These are phyloP conservation scores for Platanthera guangdongensis DNA, from an alignment of 106 monocot genomes.

Conservation along the genomic window DNA sequence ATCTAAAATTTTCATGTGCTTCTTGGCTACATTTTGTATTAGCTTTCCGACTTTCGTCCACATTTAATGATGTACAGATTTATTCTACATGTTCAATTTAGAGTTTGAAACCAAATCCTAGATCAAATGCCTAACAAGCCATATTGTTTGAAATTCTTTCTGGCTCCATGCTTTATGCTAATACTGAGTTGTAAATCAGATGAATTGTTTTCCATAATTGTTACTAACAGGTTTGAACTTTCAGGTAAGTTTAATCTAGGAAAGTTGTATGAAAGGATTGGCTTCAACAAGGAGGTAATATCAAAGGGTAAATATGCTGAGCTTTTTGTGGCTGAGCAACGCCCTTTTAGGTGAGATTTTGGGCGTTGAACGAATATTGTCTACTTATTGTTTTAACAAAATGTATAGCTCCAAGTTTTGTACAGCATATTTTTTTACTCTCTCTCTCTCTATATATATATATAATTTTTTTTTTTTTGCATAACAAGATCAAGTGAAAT, in stretches of 20 bases:
- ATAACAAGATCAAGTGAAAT: not conserved
- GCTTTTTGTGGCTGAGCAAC: slow-evolving; percentile 71
- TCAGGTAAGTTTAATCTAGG: slow-evolving; percentile 71
- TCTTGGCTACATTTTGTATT: not conserved
- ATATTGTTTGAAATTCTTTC: not conserved
- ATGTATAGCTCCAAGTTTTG: not conserved
- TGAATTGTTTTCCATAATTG: slow-evolving; percentile 8
- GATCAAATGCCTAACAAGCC: not conserved
- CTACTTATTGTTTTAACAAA: not conserved
- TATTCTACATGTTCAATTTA: not conserved
- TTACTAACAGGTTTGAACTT: slow-evolving; percentile 10
- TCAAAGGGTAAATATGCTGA: slow-evolving; percentile 91
- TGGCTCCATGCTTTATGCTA: not conserved
- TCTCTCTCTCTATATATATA: not conserved
- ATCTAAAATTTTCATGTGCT: not conserved
- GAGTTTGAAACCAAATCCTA: not conserved
- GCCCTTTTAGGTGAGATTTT: slow-evolving; percentile 64
- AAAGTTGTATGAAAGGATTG: slow-evolving; percentile 88
- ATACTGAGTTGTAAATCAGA: not conserved
- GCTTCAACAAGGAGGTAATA: slow-evolving; percentile 82
- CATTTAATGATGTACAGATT: not conserved
- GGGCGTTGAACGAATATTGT: not conserved
- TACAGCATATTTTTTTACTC: not conserved
- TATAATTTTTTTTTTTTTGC: too few species aligned
- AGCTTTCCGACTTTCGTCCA: not conserved